Evolutionary conservation across 495 filamentous ascomycete genomes (phyloP), one percentile per base, ranked within the genome.

Genomic region (Lepraria neglecta): DNA sequence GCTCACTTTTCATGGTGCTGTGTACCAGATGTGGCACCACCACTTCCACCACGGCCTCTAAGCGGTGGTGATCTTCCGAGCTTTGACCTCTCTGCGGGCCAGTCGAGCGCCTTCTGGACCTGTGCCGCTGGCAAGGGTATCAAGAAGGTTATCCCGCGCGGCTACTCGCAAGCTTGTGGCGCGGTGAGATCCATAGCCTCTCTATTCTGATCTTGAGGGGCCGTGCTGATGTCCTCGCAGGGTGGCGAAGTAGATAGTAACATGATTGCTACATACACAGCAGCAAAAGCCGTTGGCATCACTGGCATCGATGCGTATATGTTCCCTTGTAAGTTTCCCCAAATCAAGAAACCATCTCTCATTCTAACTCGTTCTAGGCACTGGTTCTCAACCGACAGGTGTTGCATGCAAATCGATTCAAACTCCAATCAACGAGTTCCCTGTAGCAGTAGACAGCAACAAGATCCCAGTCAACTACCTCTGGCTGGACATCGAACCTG

Each of bases 401-500:
- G 60, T 62, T 10, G 60, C 48, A 10, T 69, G 67, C 46, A 69
- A 69, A 30, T 55, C 59, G 0, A 64, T 65, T 5, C 15, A 59
- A 21, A 48, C 44, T 0, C 63, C 70, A 43, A 64, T 69, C 7
- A 53, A 40, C 21, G 67, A 69, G 27, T 63, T 69, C 33, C 63
- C 67, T 4, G 30, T 27, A 27, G 65, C 59, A 40, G 43, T 69
- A 10, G 40, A 6, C 10, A 24, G n/a, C 27, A 50, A 69, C 7
- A 58, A 47, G 1, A 70, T 70, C 45, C 7, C 19, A 0, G 64
- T 64, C 2, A 38, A 58, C 15, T 67, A 60, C 10, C 57, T 69
- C n/a, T 69, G 67, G 67, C 38, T 69, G 0, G 67, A 69, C 30
- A 30, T 69, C 3, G 67, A 69, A 35, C 67, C 67, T 4, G 57